These are phyloP conservation scores for Nelumbo lutea DNA, from an alignment of 164 flowering plant species.

Conservation along the genomic window DNA sequence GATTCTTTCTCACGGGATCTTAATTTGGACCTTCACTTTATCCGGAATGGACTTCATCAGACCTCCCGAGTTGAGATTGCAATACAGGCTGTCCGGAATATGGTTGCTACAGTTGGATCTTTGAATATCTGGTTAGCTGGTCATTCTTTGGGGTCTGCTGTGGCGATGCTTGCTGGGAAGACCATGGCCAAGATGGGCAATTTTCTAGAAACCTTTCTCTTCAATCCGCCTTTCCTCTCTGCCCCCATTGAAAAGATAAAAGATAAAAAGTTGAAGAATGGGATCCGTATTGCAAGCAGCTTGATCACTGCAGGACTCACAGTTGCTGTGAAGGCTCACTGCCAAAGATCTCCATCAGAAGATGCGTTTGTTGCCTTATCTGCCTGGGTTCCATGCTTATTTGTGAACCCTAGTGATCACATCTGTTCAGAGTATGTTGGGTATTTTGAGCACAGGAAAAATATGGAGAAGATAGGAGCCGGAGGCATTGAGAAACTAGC, in stretches of 20 bases:
- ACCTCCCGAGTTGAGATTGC: conserved; percentile 64
- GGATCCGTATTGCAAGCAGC: conserved; percentile 59
- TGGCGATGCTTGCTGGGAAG: conserved; percentile 83
- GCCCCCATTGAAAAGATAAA: conserved; percentile 73
- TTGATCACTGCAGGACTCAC: conserved; percentile 67
- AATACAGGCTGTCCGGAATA: conserved; percentile 54
- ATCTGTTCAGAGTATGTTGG: conserved; percentile 69
- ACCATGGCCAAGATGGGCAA: conserved; percentile 62
- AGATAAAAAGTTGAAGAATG: conserved; percentile 48
- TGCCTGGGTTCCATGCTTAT: conserved; percentile 56
- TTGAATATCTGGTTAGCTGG: conserved; percentile 73
- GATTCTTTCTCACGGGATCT: conserved; percentile 57
- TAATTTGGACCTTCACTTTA: conserved; percentile 46
- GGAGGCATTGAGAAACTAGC: conserved; percentile 51
- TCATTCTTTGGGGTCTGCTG: conserved; percentile 86
- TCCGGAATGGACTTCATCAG: conserved; percentile 56
- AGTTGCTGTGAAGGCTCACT: conserved; percentile 30
- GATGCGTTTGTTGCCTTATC: conserved; percentile 43
- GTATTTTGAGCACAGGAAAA: conserved; percentile 63
- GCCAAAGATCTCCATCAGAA: conserved; percentile 15
- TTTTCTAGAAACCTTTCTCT: conserved; percentile 62
- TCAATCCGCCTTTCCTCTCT: conserved; percentile 81
- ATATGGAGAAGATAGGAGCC: conserved; percentile 67
- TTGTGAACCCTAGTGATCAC: conserved; percentile 57
- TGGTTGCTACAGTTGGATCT: conserved; percentile 45